These are phyloP conservation scores for Penicillium expansum DNA, from an alignment of 2,329 filamentous ascomycete genomes.

Conservation along the genomic window DNA sequence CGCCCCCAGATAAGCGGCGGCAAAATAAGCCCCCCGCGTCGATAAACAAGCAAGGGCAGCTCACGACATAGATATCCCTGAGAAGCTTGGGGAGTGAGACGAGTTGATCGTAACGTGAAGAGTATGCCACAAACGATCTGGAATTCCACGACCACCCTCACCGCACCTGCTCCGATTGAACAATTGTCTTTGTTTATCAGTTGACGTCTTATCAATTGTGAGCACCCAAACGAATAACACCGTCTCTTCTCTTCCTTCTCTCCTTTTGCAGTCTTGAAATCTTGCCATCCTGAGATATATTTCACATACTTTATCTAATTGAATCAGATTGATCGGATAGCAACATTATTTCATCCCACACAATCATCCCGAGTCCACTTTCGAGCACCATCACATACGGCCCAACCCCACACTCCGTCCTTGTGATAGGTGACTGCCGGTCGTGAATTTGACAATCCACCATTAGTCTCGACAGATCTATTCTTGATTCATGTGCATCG, in stretches of 20 bases:
- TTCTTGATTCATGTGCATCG: not conserved
- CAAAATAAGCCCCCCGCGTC: constrained; percentile 34
- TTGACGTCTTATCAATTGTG: constrained; percentile 1
- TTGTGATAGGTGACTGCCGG: not conserved
- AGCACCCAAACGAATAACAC: not conserved
- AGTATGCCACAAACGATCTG: not conserved
- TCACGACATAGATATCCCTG: not conserved
- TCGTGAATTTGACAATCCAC: not conserved
- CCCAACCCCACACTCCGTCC: not conserved
- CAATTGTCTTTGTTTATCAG: not conserved
- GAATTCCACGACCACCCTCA: not conserved
- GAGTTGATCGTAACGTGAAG: not conserved
- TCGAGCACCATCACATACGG: not conserved
- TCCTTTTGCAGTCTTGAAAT: not conserved
- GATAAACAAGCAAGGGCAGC: constrained; percentile 30
- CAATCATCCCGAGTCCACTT: not conserved
- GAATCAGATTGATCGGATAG: not conserved
- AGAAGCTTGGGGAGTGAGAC: not conserved
- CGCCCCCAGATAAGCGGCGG: constrained; percentile 23
- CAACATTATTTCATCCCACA: not conserved
- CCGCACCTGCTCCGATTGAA: not conserved
- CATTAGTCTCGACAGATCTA: not conserved
- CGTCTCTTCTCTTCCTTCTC: not conserved
- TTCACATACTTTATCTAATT: not conserved
- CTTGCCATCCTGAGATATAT: not conserved